Evolutionary conservation across 441 rosid species (phyloP).

Genomic region (Pelargonium citronellum): DNA sequence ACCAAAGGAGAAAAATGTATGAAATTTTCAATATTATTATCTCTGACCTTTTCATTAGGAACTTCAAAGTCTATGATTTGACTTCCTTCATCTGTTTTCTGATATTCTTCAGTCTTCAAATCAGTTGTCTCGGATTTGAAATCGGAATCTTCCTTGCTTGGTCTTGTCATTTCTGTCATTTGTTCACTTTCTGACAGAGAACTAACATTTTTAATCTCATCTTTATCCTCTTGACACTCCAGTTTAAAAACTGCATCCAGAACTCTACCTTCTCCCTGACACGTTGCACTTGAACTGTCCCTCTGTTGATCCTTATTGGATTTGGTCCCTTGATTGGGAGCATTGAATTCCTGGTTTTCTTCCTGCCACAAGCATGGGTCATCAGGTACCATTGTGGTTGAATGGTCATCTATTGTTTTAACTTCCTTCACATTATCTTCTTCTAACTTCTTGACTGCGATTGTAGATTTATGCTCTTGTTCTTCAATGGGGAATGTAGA

Average conservation of each 20-base stretch:
- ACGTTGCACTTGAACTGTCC: slow-evolving; percentile 11
- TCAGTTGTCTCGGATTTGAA: slow-evolving; percentile 12
- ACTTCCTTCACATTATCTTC: slow-evolving; percentile 24
- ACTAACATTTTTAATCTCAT: slow-evolving; percentile 14
- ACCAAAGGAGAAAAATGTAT: not conserved
- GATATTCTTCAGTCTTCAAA: slow-evolving; percentile 21
- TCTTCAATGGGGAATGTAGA: slow-evolving; percentile 25
- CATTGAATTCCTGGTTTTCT: slow-evolving; percentile 17
- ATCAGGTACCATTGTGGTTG: slow-evolving; percentile 22
- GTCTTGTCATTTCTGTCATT: slow-evolving; percentile 8
- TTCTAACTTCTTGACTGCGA: slow-evolving; percentile 20
- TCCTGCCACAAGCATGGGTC: slow-evolving; percentile 22
- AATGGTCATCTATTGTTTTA: slow-evolving; percentile 24
- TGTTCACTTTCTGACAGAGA: slow-evolving; percentile 18
- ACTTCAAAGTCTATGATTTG: slow-evolving; percentile 27
- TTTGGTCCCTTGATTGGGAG: slow-evolving; percentile 6
- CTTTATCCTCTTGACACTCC: slow-evolving; percentile 16
- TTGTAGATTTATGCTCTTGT: slow-evolving; percentile 24
- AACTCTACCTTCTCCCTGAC: slow-evolving; percentile 13
- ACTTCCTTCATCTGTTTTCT: slow-evolving; percentile 24
- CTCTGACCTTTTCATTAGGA: slow-evolving; percentile 42
- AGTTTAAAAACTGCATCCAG: slow-evolving; percentile 15
- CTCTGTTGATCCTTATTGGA: not conserved
- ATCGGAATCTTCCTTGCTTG: slow-evolving; percentile 12
- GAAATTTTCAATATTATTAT: slow-evolving; percentile 4